These are phyloP conservation scores for Rubia tinctorum DNA, from an alignment of 305 asterid genomes.

Conservation along the genomic window DNA sequence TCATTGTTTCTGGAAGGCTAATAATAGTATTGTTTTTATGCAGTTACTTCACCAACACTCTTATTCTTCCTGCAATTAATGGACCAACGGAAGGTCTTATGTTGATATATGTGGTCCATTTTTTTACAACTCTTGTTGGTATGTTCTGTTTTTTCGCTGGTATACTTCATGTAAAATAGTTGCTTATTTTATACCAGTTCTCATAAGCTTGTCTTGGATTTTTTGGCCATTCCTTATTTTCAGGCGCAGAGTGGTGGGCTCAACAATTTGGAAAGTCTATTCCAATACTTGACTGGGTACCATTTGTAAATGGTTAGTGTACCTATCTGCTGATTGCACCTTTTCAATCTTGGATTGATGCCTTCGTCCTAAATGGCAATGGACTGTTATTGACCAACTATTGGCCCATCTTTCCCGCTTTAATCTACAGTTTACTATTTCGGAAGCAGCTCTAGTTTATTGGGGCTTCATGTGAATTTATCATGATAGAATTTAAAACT, in stretches of 20 bases:
- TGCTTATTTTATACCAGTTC: conserved; percentile 2
- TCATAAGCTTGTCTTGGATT: neutral
- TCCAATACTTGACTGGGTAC: conserved; percentile 76
- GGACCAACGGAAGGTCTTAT: conserved; percentile 98
- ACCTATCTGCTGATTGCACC: conserved; percentile 1
- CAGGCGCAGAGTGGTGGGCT: conserved; percentile 97
- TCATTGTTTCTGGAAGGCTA: conserved; percentile 10
- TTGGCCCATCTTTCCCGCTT: conserved; percentile 2
- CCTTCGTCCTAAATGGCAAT: neutral
- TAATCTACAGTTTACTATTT: neutral
- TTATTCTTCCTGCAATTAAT: conserved; percentile 84
- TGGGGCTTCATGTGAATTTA: neutral
- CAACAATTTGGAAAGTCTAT: conserved; percentile 66
- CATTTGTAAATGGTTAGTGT: conserved; percentile 61
- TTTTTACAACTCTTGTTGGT: conserved; percentile 88
- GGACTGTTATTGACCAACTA: neutral
- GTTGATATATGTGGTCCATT: conserved; percentile 77
- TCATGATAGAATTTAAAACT: conserved; percentile 5
- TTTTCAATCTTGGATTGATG: neutral
- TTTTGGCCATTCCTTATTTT: conserved; percentile 23
- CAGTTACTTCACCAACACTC: conserved; percentile 93
- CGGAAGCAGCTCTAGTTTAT: neutral
- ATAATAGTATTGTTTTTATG: conserved; percentile 17
- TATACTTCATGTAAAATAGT: conserved; percentile 10
- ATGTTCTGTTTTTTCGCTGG: conserved; percentile 28